Base-by-base conservation (phyloP, 2,329 filamentous ascomycete genomes). In the Aspergillus chevalieri region DNA sequence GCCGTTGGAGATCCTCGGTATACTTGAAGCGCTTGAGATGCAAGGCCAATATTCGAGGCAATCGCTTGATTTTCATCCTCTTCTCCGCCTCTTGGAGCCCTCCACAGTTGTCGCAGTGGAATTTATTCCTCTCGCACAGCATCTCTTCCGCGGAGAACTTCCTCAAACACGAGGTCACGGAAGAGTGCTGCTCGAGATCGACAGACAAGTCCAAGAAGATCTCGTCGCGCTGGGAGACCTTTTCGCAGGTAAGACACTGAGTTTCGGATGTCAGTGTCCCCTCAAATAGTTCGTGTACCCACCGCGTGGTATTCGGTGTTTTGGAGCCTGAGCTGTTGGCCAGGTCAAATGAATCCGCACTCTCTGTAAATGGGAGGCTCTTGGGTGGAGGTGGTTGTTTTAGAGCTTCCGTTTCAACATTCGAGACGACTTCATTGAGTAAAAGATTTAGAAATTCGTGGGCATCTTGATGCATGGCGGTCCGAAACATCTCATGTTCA, bases 101-200 rank as follows among this genome's bases (percentile, higher is more conserved):
- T 47, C 93, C 93, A 60, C 93, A 98, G 61, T 91, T 91, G 67
- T 98, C 93, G 72, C 93, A 98, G 65, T 98, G 92, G 58, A 98
- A 98, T 66, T 98, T 98, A 75, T 98, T 97, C 52, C 91, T 82
- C 73, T 98, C 93, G 65, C 93, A 97, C 50, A 98, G 79, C 89
- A 97, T 96, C 70, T 98, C 93, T 63, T 97, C 93, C 43, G 93
- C 90, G 0, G 93, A 98, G 63, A 98, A 98, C 62, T 96, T 95
- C 51, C 89, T 82, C 56, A 98, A 73, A 66, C 93, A 98, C 22
- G 93, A 92, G 2, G 93, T 97, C 3, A 98, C 93, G 0, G 93
- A 98, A 0, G 91, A 91, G 66, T 97, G 90, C 63, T 96, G 86
- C 57, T 95, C 90, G 10, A 98, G 75, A 69, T 98, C 93, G 48